Conservation (phyloP, 2,329 filamentous ascomycete species). For the Microdochium bolleyi region DNA sequence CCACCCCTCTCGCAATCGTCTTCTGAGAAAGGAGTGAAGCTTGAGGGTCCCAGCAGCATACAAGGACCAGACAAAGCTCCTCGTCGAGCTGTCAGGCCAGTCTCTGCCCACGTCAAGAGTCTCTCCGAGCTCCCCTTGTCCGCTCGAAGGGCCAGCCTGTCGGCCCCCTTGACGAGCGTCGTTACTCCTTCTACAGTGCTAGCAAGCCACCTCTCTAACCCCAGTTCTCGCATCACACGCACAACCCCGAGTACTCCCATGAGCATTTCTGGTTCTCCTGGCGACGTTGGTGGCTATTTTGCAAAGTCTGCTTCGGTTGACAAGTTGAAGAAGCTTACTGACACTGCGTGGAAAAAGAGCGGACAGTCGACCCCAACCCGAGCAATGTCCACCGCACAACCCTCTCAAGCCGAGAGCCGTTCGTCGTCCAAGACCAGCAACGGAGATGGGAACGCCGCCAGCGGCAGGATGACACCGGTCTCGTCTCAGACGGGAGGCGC, state of each 20-base stretch:
- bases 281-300: conserved; percentile 25
- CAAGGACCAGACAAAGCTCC: conserved; percentile 22
- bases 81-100: conserved; percentile 22
- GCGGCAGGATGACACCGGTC: conserved; percentile 45
- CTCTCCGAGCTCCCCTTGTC: conserved; percentile 32
- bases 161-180: conserved; percentile 55
- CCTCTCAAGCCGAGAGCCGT: conserved; percentile 37
- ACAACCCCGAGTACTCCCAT: conserved; percentile 45
- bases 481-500: conserved; percentile 37
- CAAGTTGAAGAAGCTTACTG: conserved; percentile 82
- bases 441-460: conserved; percentile 33
- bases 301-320: conserved; percentile 55
- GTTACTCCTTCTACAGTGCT: conserved; percentile 56
- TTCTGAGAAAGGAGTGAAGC: conserved; percentile 33
- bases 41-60: conserved; percentile 31
- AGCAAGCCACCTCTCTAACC: conserved; percentile 63
- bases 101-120: conserved; percentile 32
- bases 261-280: conserved; percentile 26
- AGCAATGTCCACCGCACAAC: conserved; percentile 62
- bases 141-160: conserved; percentile 33
- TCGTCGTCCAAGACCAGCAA: conserved; percentile 25
- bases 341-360: conserved; percentile 75
- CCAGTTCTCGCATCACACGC: conserved; percentile 44
- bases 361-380: conserved; percentile 85
- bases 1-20: conserved; percentile 44